A percentile compares a stretch with the other conserved stretches of the same genome.
phyloP scores from a whole-genome alignment of 306 rosid genomes.

The Gastrolobium villosum region DNA sequence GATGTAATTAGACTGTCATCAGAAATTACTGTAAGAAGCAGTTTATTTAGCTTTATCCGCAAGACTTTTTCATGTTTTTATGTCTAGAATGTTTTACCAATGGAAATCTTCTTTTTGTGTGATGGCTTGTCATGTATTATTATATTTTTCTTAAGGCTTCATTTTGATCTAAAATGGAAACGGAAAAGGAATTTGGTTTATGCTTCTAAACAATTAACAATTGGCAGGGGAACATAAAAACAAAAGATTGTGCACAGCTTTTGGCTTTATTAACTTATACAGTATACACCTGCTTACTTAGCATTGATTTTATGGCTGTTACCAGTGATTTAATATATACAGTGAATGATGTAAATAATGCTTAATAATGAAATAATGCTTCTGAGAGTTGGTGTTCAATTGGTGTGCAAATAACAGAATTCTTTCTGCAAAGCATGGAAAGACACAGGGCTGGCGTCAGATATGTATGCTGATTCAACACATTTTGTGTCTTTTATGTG shows the following conservation, averaged over 20 bases:
- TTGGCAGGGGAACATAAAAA: slow-evolving; percentile 23
- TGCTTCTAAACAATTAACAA: slow-evolving; percentile 11
- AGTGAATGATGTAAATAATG: not conserved
- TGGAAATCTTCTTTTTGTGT: slow-evolving; percentile 21
- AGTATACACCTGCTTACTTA: not conserved
- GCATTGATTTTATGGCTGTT: not conserved
- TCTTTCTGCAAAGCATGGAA: slow-evolving; percentile 25
- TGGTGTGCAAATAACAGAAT: not conserved
- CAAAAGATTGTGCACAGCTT: slow-evolving; percentile 21
- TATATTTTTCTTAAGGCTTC: slow-evolving; percentile 10
- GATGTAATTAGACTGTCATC: slow-evolving; percentile 80
- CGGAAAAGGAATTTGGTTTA: slow-evolving; percentile 11
- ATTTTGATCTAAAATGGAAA: slow-evolving; percentile 33
- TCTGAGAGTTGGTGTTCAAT: slow-evolving; percentile 1
- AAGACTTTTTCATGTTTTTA: slow-evolving; percentile 18
- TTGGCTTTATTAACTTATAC: slow-evolving; percentile 12
- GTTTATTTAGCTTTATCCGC: slow-evolving; percentile 25
- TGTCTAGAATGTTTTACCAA: not conserved
- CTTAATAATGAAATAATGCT: slow-evolving; percentile 1
- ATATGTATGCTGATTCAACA: slow-evolving; percentile 1
- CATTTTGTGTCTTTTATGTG: not conserved
- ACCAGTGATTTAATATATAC: not conserved
- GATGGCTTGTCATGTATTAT: slow-evolving; percentile 27
- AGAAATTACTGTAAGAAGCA: slow-evolving; percentile 63
- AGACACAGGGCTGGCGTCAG: not conserved